Evolutionary conservation across 2,329 filamentous ascomycete genomes (phyloP), one percentile per base, ranked within the genome.

Genomic region (Trichoderma citrinoviride): DNA sequence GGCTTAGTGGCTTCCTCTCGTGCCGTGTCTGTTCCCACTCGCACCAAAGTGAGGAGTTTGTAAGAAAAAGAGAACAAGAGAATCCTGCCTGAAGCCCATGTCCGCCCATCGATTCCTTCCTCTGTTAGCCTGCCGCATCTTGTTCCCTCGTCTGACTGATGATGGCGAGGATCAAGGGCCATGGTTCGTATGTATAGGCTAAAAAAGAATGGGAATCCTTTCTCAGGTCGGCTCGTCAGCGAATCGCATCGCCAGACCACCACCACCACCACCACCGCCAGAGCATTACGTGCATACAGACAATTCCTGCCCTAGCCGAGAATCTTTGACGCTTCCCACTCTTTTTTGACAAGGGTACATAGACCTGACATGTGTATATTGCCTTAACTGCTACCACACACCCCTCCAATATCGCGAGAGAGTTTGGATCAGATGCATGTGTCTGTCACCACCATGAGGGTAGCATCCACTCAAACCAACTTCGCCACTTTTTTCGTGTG

Each of bases 391-490:
- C 29, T 33, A 33, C 29, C 10, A 33, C 29, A 33, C 29, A 33
- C 6, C 29, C n/a, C 8, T 33, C 7, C 29, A 33, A 10, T 33
- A 33, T 33, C 29, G 7, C 8, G 29, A 33, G 33, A 37, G 33
- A 12, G 3, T 14, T 37, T 14, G 43, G 58, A 61, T 61, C 50
- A 19, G 50, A 54, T 53, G 33, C 33, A 23, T n/a, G 58, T 40
- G 52, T 15, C 54, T 57, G 23, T 43, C 54, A 46, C 58, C 58
- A 62, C 58, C 47, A 54, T 53, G 46, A 53, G 56, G n/a, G 58
- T 62, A 46, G 49, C 58, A 62, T 62, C 49, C 58, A 27, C 25
- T 40, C 49, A 46, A 23, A 19, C 25, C 54, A 44, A n/a, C 25
- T 25, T 56, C 43, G 54, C 54, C 54, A 43, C 37, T 21, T 29